Conservation (phyloP, 768 basidiomycete species). For the Mycena haematopus region DNA sequence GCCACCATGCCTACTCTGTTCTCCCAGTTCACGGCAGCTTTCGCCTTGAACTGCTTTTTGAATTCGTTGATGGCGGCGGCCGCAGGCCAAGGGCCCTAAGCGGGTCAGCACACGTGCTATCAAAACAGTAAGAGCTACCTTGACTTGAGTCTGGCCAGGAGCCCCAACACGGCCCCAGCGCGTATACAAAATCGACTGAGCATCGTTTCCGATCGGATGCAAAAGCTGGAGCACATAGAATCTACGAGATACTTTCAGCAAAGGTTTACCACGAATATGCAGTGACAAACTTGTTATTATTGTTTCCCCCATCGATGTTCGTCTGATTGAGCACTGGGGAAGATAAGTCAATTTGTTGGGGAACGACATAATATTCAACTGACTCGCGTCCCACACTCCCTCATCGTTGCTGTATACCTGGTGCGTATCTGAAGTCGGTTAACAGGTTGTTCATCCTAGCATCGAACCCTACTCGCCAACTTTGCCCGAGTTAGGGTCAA, state of each 20-base stretch:
- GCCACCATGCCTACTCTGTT: slow-evolving; percentile 55
- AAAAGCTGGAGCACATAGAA: slow-evolving; percentile 67
- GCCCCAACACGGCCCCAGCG: slow-evolving; percentile 72
- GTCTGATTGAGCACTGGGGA: slow-evolving; percentile 60
- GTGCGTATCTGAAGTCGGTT: slow-evolving; percentile 47
- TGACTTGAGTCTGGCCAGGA: slow-evolving; percentile 53
- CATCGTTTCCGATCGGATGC: slow-evolving; percentile 50
- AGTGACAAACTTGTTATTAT: slow-evolving; percentile 53
- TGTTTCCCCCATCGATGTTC: slow-evolving; percentile 49
- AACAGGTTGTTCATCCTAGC: background rate
- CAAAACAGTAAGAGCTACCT: slow-evolving; percentile 40
- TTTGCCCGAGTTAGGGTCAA: slow-evolving; percentile 52
- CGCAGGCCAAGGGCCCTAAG: slow-evolving; percentile 54
- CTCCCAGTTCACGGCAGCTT: slow-evolving; percentile 59
- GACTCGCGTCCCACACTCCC: slow-evolving; percentile 58
- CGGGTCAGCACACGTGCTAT: slow-evolving; percentile 4
- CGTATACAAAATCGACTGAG: slow-evolving; percentile 49
- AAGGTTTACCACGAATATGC: background rate
- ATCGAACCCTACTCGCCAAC: slow-evolving; percentile 47
- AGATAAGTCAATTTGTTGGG: background rate
- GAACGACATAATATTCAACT: background rate
- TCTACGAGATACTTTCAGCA: slow-evolving; percentile 35
- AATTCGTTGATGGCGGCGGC: slow-evolving; percentile 53
- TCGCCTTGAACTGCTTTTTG: slow-evolving; percentile 65
- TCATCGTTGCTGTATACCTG: slow-evolving; percentile 53